Percentiles rank a stretch among this genome's conserved stretches.
Conservation (phyloP, 1,284 basidiomycete species). For the Heterobasidion occidentale region DNA sequence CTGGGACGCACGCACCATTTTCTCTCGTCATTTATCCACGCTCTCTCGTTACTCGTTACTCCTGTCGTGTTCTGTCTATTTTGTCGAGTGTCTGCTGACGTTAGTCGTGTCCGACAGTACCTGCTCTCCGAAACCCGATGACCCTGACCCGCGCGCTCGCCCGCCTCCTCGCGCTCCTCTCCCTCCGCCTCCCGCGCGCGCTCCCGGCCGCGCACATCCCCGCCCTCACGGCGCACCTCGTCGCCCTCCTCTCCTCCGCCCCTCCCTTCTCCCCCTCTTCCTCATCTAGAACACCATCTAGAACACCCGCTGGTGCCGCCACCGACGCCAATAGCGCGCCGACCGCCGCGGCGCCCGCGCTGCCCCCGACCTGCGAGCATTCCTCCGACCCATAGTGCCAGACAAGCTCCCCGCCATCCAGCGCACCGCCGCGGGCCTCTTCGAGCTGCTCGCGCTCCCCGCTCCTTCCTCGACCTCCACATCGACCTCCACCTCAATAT, state of each 20-base stretch:
- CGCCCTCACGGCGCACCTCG: conserved; percentile 40
- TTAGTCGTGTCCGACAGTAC: conserved; percentile 18
- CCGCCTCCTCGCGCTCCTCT: conserved; percentile 38
- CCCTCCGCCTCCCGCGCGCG: conserved; percentile 35
- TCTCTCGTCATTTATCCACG: too few species aligned
- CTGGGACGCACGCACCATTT: too few species aligned
- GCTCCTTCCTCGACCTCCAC: background rate
- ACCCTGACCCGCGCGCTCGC: conserved; percentile 49
- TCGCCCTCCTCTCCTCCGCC: conserved; percentile 26
- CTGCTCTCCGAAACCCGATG: conserved; percentile 46
- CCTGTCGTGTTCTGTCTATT: too few species aligned
- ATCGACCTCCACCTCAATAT: background rate
- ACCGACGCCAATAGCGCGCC: background rate
- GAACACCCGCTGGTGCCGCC: too few species aligned
- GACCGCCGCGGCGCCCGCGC: conserved; percentile 7
- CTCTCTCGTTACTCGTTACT: too few species aligned
- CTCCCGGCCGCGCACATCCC: conserved; percentile 35
- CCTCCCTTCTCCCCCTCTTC: conserved; percentile 6
- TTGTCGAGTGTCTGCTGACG: too few species aligned
- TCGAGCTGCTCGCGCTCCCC: conserved; percentile 32
- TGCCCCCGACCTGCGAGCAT: conserved; percentile 1
- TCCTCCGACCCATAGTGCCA: conserved; percentile 6
- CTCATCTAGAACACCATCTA: too few species aligned
- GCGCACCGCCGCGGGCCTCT: conserved; percentile 48
- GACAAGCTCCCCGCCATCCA: conserved; percentile 31